Percentiles rank a stretch among this genome's conserved stretches.
phyloP scores from a whole-genome alignment of 257 asterid genomes.

The Capsicum chinense region DNA sequence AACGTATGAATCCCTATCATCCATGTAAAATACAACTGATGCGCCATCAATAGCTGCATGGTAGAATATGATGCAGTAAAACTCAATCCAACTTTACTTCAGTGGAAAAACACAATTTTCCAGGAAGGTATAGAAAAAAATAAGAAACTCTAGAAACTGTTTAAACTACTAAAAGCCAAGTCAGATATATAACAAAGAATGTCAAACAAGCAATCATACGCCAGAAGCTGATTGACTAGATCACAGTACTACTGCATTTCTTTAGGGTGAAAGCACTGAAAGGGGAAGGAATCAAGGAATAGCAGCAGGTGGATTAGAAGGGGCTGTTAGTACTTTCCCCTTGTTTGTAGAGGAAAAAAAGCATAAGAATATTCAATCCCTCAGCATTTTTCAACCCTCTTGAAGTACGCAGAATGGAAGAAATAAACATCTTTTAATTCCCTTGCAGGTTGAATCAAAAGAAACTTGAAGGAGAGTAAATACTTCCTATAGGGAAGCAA shows the following conservation, averaged over 20 bases:
- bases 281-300: conserved; percentile 9
- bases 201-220: conserved; percentile 24
- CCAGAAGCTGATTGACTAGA: background rate
- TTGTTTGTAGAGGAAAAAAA: background rate
- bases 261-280: conserved; percentile 8
- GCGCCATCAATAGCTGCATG: conserved; percentile 77
- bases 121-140: conserved; percentile 20
- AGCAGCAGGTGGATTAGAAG: background rate
- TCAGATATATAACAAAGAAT: background rate
- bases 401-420: background rate
- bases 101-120: conserved; percentile 19
- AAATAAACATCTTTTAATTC: background rate
- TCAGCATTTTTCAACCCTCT: background rate
- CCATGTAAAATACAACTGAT: conserved; percentile 73
- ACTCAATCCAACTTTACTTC: conserved; percentile 25
- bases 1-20: conserved; percentile 47
- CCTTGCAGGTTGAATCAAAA: conserved; percentile 15
- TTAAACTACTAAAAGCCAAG: background rate
- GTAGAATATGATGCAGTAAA: conserved; percentile 25
- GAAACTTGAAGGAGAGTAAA: conserved; percentile 12
- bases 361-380: background rate
- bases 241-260: background rate
- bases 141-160: conserved; percentile 23
- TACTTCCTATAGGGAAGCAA: conserved; percentile 9
- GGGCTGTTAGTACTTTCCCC: background rate